These are phyloP conservation scores for Malus asiatica DNA, from an alignment of 306 rosid species.

Conservation along the genomic window DNA sequence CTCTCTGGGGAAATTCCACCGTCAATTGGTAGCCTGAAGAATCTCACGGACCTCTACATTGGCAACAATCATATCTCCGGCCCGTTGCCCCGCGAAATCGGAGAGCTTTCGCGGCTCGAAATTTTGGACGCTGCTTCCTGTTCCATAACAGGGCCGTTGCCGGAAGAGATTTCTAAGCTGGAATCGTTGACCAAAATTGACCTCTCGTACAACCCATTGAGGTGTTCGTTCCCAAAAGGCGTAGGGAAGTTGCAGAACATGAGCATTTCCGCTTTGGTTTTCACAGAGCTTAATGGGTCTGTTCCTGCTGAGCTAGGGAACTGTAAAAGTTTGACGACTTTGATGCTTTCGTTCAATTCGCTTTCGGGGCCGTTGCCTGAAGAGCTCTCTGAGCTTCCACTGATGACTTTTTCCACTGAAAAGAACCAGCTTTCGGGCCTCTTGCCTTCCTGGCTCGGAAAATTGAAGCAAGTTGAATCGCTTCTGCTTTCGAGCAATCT, in stretches of 20 bases:
- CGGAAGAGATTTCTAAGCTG: slow-evolving; percentile 61
- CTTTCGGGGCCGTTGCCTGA: slow-evolving; percentile 74
- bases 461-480: slow-evolving; percentile 46
- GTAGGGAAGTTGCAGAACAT: slow-evolving; percentile 62
- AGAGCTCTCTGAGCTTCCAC: slow-evolving; percentile 71
- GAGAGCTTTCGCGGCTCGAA: slow-evolving; percentile 57
- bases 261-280: slow-evolving; percentile 49
- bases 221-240: slow-evolving; percentile 70
- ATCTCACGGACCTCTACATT: slow-evolving; percentile 60
- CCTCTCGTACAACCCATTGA: slow-evolving; percentile 79
- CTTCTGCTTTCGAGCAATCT: slow-evolving; percentile 59
- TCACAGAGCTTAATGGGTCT: slow-evolving; percentile 65
- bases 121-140: slow-evolving; percentile 49
- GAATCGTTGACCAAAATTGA: slow-evolving; percentile 56
- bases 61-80: slow-evolving; percentile 65
- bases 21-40: slow-evolving; percentile 52
- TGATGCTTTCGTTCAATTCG: slow-evolving; percentile 74
- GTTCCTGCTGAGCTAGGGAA: slow-evolving; percentile 79
- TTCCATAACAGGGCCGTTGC: slow-evolving; percentile 79
- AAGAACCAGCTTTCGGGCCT: slow-evolving; percentile 74
- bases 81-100: slow-evolving; percentile 62
- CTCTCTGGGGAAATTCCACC: slow-evolving; percentile 63
- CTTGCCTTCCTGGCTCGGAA: slow-evolving; percentile 85
- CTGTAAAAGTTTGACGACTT: slow-evolving; percentile 51
- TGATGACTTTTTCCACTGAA: slow-evolving; percentile 69